These are phyloP conservation scores for Fraxinus baroniana DNA, from an alignment of 305 asterid species.

Conservation along the genomic window DNA sequence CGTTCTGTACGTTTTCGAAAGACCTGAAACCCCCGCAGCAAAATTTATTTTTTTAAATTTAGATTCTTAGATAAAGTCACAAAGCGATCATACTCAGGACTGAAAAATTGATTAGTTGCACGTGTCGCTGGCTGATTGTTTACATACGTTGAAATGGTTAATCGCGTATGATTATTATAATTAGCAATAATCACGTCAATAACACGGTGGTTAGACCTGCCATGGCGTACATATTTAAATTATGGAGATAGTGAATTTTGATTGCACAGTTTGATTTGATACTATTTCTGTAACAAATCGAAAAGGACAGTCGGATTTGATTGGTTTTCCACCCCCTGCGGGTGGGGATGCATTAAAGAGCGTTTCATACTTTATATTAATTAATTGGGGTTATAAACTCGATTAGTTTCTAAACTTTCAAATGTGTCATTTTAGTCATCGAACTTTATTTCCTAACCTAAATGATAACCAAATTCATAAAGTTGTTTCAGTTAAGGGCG, in stretches of 20 bases:
- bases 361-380: not conserved
- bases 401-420: not conserved
- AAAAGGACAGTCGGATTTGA: not conserved
- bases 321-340: not conserved
- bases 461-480: not conserved
- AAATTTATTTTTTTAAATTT: no score
- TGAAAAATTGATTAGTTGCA: not conserved
- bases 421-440: not conserved
- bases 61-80: not conserved
- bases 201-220: slow-evolving; percentile 36
- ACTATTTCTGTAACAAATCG: not conserved
- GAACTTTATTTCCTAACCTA: not conserved
- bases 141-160: not conserved
- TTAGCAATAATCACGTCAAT: not conserved
- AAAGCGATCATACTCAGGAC: not conserved
- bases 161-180: slow-evolving; percentile 17
- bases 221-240: slow-evolving; percentile 20
- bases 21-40: not conserved
- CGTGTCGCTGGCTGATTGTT: slow-evolving; percentile 1
- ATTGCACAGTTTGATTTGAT: not conserved
- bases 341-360: not conserved
- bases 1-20: no score
- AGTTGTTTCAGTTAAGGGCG: no score
- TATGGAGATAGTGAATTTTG: not conserved
- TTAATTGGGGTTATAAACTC: not conserved